phyloP scores from a whole-genome alignment of 2,329 filamentous ascomycete genomes.

The Fusarium abutilonis region DNA sequence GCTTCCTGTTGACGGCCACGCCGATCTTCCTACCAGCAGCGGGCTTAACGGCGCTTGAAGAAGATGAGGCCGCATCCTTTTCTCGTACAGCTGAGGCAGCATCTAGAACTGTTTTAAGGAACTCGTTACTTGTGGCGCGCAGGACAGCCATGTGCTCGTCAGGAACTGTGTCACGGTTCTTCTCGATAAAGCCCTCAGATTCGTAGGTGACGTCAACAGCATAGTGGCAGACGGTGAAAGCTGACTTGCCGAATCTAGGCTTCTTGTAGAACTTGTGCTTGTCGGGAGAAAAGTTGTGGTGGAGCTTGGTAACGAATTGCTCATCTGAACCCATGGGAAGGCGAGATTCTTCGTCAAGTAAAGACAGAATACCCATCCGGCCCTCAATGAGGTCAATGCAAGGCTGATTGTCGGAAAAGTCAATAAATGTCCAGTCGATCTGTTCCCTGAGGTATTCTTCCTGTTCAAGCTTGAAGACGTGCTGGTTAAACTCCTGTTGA shows the following conservation, averaged over 20 bases:
- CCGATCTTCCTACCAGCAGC: slow-evolving; percentile 86
- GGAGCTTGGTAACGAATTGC: slow-evolving; percentile 94
- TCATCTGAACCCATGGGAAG: slow-evolving; percentile 98
- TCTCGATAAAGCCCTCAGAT: slow-evolving; percentile 98
- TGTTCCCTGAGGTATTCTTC: slow-evolving; percentile 96
- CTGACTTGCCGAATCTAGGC: slow-evolving; percentile 94
- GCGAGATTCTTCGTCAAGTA: slow-evolving; percentile 95
- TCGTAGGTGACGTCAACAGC: slow-evolving; percentile 98
- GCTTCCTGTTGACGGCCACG: slow-evolving; percentile 93
- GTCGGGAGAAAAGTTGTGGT: slow-evolving; percentile 88
- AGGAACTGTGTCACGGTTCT: slow-evolving; percentile 98
- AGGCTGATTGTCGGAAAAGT: slow-evolving; percentile 98
- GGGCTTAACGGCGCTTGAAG: slow-evolving; percentile 79
- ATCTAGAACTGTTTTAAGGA: slow-evolving; percentile 84
- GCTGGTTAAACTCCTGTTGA: slow-evolving; percentile 98
- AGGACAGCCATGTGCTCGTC: slow-evolving; percentile 98
- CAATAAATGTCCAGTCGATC: slow-evolving; percentile 99
- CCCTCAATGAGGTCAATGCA: slow-evolving; percentile 99
- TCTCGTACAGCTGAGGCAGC: slow-evolving; percentile 88
- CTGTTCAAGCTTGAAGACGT: slow-evolving; percentile 98
- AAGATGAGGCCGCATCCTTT: slow-evolving; percentile 77
- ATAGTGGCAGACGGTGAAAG: slow-evolving; percentile 98
- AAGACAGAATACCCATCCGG: slow-evolving; percentile 89
- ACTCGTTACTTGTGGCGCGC: slow-evolving; percentile 82
- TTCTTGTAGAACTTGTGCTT: slow-evolving; percentile 99